A percentile compares a stretch with the other conserved stretches of the same genome.
phyloP scores from a whole-genome alignment of 345 rosid genomes.

The Lepidium sativum region DNA sequence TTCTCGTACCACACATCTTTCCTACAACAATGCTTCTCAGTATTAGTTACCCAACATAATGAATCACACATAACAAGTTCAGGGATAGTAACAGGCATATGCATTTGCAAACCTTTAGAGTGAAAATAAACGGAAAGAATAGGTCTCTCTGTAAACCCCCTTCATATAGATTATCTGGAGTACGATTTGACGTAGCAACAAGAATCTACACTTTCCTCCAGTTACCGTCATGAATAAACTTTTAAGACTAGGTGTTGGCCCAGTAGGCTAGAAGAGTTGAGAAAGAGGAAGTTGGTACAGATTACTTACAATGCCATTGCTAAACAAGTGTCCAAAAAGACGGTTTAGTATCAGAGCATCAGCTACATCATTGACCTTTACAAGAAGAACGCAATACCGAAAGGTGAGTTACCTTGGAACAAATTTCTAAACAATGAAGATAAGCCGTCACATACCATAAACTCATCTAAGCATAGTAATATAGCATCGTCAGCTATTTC shows the following conservation, averaged over 20 bases:
- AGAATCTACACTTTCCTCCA: constrained; percentile 59
- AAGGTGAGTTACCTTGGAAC: neutral
- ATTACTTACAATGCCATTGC: constrained; percentile 75
- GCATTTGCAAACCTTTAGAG: constrained; percentile 53
- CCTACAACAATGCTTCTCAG: constrained; percentile 38
- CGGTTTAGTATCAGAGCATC: constrained; percentile 96
- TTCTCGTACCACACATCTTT: constrained; percentile 80
- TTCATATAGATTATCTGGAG: constrained; percentile 91
- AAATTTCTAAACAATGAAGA: neutral
- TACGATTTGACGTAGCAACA: constrained; percentile 92
- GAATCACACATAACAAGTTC: neutral
- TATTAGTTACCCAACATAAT: neutral
- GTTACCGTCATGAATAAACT: constrained; percentile 11
- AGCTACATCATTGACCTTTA: constrained; percentile 91
- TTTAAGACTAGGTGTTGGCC: neutral
- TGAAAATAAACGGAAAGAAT: constrained; percentile 76
- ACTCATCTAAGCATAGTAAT: constrained; percentile 84
- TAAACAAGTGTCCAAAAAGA: constrained; percentile 72
- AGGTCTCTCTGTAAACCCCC: constrained; percentile 95
- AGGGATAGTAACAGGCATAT: neutral
- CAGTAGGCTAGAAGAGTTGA: neutral
- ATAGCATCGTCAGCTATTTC: constrained; percentile 90
- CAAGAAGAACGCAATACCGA: constrained; percentile 7
- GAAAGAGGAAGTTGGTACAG: neutral
- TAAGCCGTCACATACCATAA: constrained; percentile 58